Evolutionary conservation across 192 early-diverging fungal genomes (phyloP).

Genomic region (Podila verticillata): DNA sequence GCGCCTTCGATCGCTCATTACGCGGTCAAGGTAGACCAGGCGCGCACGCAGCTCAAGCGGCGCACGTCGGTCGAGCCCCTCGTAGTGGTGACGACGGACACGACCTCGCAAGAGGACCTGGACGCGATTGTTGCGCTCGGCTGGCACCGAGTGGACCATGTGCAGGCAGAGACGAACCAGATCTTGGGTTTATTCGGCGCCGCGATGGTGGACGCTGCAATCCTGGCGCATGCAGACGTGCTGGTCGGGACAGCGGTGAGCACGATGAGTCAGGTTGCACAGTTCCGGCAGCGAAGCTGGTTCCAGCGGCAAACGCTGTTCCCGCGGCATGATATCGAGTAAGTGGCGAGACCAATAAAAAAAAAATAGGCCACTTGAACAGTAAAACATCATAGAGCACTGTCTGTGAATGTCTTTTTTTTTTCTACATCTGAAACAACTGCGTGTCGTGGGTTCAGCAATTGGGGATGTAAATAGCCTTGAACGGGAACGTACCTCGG

Average conservation of each 20-base stretch:
- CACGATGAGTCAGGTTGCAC: background rate
- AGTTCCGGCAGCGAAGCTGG: background rate
- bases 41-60: background rate
- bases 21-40: background rate
- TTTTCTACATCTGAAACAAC: too few relatives aligned
- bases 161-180: background rate
- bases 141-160: background rate
- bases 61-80: background rate
- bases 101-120: background rate
- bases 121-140: background rate
- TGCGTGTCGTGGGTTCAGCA: too few relatives aligned
- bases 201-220: background rate
- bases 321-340: background rate
- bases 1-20: background rate
- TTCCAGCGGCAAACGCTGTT: background rate
- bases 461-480: too few relatives aligned
- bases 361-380: too few relatives aligned
- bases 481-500: too few relatives aligned
- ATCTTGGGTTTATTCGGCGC: background rate
- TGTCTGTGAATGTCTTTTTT: too few relatives aligned
- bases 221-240: background rate
- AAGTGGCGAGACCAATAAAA: too few relatives aligned
- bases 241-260: background rate
- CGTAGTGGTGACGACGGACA: background rate
- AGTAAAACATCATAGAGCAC: too few relatives aligned